These are phyloP conservation scores for Quercus berberidifolia DNA, from an alignment of 306 rosid species.

Conservation along the genomic window DNA sequence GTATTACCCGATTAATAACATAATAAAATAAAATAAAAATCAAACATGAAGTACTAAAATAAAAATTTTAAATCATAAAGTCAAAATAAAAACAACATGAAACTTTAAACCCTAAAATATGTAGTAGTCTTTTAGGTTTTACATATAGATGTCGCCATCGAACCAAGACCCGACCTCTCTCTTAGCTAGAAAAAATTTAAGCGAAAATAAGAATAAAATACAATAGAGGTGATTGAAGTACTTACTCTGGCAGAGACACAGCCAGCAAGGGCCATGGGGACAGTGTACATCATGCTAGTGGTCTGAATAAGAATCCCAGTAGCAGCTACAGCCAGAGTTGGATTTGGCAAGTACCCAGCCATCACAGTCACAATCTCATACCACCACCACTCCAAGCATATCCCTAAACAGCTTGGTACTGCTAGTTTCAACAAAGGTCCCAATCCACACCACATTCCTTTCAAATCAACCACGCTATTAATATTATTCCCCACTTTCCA, in stretches of 20 bases:
- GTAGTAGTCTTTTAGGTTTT: no score
- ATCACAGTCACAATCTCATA: slow-evolving; percentile 84
- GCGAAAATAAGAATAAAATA: background rate
- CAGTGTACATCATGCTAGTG: slow-evolving; percentile 96
- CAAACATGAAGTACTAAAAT: no score
- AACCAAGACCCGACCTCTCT: no score
- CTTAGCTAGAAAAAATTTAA: no score
- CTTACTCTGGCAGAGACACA: slow-evolving; percentile 92
- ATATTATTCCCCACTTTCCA: slow-evolving; percentile 36
- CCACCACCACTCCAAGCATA: slow-evolving; percentile 99
- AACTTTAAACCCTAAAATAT: no score
- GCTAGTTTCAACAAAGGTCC: slow-evolving; percentile 64
- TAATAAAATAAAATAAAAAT: no score
- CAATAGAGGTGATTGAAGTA: background rate
- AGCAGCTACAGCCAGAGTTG: slow-evolving; percentile 81
- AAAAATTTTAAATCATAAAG: no score
- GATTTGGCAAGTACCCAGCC: slow-evolving; percentile 81
- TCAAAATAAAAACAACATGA: no score
- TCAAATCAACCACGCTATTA: slow-evolving; percentile 8
- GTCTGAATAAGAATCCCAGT: slow-evolving; percentile 96
- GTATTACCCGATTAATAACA: no score
- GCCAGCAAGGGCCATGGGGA: slow-evolving; percentile 95
- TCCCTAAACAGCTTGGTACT: slow-evolving; percentile 84
- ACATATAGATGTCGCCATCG: no score
- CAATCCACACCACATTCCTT: slow-evolving; percentile 40